phyloP scores from a whole-genome alignment of 768 basidiomycete species.

The Tricholoma sp. region DNA sequence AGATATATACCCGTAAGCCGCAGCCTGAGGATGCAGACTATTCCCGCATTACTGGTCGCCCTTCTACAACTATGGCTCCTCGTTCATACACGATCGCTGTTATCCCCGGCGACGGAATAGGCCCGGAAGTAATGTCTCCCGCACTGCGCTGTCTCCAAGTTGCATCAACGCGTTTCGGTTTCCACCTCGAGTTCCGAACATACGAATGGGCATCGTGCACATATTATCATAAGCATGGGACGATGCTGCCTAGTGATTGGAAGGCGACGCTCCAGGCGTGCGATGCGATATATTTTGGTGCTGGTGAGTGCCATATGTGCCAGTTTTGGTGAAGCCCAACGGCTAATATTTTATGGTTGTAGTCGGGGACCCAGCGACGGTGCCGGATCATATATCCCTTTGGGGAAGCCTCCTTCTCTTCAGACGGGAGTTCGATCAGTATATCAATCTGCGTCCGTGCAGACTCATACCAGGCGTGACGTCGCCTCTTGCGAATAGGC shows the following conservation, averaged over 20 bases:
- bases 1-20: no score
- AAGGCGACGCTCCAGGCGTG: slow-evolving; percentile 32
- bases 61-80: slow-evolving; percentile 14
- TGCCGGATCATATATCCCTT: slow-evolving; percentile 54
- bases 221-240: slow-evolving; percentile 41
- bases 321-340: no score
- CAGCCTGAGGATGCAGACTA: no score
- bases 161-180: slow-evolving; percentile 37
- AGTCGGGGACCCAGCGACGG: slow-evolving; percentile 43
- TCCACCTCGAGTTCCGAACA: slow-evolving; percentile 38
- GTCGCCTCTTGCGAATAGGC: slow-evolving; percentile 41
- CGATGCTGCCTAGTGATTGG: slow-evolving; percentile 42
- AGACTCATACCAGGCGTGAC: slow-evolving; percentile 42
- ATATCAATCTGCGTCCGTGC: slow-evolving; percentile 45
- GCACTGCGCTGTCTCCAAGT: slow-evolving; percentile 42
- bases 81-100: slow-evolving; percentile 39
- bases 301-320: slow-evolving; percentile 30
- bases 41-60: no score
- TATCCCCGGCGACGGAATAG: slow-evolving; percentile 51
- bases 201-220: slow-evolving; percentile 45
- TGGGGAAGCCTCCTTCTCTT: slow-evolving; percentile 49
- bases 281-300: slow-evolving; percentile 46
- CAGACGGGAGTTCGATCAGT: slow-evolving; percentile 48
- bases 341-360: no score
- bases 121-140: slow-evolving; percentile 46